Evolutionary conservation across 2,329 filamentous ascomycete genomes (phyloP), one percentile per base, ranked within the genome.

Genomic region (Talaromyces albobiverticillius): DNA sequence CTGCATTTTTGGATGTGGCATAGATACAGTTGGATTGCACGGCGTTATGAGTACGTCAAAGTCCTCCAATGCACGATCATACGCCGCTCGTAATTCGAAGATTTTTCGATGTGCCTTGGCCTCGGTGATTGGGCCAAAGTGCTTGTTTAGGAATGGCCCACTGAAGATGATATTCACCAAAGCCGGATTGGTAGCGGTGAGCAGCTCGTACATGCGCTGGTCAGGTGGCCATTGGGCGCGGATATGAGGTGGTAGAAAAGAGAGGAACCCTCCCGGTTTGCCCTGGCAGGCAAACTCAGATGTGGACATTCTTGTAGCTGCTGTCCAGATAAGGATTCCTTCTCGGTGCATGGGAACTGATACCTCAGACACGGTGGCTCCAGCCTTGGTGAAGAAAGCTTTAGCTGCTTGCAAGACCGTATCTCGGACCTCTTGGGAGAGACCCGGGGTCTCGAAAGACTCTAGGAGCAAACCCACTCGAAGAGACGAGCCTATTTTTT

Each of bases 31-130:
- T 6, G 77, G 76, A 25, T 74, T 76, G 7, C 74, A 71, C 0
- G 79, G 79, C 53, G 76, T 76, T 40, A 82, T 59, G 9, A 82
- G 64, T 4, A 81, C 70, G 58, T 82, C 79, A n/a, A 75, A 67
- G 0, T 70, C 61, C 22, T 64, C 62, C 7, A 81, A 61, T 0
- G 70, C 76, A 11, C 59, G 57, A 59, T 81, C 77, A 60, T 81
- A 81, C 3, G 75, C 76, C 4, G 71, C 75, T 2, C 76, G 69
- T 22, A 81, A 65, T 61, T 79, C 65, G 46, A 73, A 71, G 1
- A 75, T 73, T 53, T 78, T 74, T 40, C 72, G 71, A 55, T 79
- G 68, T 0, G 76, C 76, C 64, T 80, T 80, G 31, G 70, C 72
- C 31, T 75, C 69, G 8, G 72, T 62, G 5, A 59, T 58, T 3